Base-by-base conservation (phyloP, 441 rosid species). In the Brassica balearica region DNA sequence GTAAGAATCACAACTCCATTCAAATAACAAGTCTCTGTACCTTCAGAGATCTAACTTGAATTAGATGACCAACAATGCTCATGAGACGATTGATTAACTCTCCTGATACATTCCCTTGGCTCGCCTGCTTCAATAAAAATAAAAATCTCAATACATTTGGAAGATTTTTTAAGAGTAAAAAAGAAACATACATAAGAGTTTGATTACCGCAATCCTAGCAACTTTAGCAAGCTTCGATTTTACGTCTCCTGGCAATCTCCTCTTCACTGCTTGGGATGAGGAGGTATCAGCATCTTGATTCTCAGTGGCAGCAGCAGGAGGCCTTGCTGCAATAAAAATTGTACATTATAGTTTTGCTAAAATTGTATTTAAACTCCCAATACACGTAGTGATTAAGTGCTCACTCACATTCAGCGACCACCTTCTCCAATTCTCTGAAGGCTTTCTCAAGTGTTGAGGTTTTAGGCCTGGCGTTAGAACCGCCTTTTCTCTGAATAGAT, bases 21-120 rank as follows among this genome's bases (percentile, higher is more conserved):
- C 64, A 14, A 11, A 71, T 36, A 64, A 65, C 34, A 53, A 17
- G 60, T 56, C 25, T 48, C 70, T 5, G 38, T 87, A 96, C 99
- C 99, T 96, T 94, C 14, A 96, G 88, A 34, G 98, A 92, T 85
- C 98, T 89, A 29, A 91, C 93, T 80, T 94, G 97, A 73, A 96
- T 92, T 79, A 94, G 72, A 86, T 96, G 98, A 80, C 99, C 98
- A 11, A 96, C 93, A 78, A 89, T 91, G 79, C 96, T 84, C 94
- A 91, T 90, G 56, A 94, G 95, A 82, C 95, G 98, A 83, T 77
- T 90, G 65, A 94, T 74, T 62, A 96, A 87, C 83, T 96, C 99
- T 81, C 84, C 88, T 23, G 99, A 82, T 78, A 96, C 75, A 77
- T 85, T 88, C 29, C 97, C 98, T 80, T 94, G 92, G 84, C 88